Conservation (phyloP, 2,329 filamentous ascomycete genomes). For the Bipolaris cookei region DNA sequence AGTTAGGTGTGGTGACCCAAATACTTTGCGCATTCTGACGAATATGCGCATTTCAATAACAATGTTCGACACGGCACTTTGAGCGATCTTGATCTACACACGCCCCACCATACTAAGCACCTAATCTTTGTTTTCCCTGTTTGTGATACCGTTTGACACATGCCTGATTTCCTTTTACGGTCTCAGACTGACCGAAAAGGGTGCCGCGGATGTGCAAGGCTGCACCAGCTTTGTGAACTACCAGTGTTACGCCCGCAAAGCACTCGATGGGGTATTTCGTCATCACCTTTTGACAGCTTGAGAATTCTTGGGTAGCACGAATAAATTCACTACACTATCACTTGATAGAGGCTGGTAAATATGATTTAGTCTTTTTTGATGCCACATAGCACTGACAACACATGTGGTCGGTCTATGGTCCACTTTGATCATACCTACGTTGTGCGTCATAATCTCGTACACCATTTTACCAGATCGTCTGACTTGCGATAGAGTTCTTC, state of each 20-base stretch:
- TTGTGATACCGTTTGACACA: conserved; percentile 9
- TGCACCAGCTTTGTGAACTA: background rate
- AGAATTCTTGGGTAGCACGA: background rate
- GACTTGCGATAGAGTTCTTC: no score
- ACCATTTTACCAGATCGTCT: no score
- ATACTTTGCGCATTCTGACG: background rate
- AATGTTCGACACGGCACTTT: background rate
- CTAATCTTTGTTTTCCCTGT: conserved; percentile 14
- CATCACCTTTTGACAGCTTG: background rate
- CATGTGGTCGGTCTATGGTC: background rate
- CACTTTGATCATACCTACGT: background rate
- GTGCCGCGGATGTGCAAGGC: background rate
- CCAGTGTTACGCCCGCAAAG: background rate
- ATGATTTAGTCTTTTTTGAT: background rate
- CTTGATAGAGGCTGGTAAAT: background rate
- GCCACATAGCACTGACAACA: background rate
- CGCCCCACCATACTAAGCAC: conserved; percentile 8
- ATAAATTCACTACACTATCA: background rate
- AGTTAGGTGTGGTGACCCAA: background rate
- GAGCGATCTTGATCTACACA: conserved; percentile 15
- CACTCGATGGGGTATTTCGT: background rate
- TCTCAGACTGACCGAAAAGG: background rate
- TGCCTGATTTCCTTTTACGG: conserved; percentile 1
- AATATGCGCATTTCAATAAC: background rate
- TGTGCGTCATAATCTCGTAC: no score